Percentiles rank a stretch among this genome's conserved stretches.
These are phyloP conservation scores for Stagonosporopsis rhizophila DNA, from an alignment of 2,329 filamentous ascomycete species.

Conservation along the genomic window DNA sequence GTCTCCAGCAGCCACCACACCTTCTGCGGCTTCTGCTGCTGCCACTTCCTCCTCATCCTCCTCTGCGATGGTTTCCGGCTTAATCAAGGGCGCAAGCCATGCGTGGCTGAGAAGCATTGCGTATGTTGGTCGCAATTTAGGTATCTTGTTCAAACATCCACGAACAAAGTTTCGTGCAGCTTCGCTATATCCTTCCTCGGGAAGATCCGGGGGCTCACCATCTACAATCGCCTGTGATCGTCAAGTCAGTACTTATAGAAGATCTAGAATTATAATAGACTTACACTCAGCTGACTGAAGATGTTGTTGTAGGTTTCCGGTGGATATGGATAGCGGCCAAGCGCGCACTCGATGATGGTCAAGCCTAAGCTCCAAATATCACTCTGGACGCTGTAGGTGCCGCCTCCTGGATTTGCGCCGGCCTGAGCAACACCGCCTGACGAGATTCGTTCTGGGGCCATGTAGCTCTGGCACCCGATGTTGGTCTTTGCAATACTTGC, in stretches of 20 bases:
- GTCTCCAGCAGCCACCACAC: conserved; percentile 48
- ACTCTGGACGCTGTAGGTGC: conserved; percentile 96
- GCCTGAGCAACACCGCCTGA: conserved; percentile 79
- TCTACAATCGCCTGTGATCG: conserved; percentile 86
- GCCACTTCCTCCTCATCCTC: conserved; percentile 68
- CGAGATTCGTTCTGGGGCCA: conserved; percentile 95
- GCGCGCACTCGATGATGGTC: conserved; percentile 93
- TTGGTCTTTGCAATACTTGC: conserved; percentile 98
- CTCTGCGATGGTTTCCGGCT: conserved; percentile 76
- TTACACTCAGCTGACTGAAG: conserved; percentile 94
- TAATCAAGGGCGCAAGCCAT: conserved; percentile 80
- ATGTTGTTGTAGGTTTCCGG: conserved; percentile 98
- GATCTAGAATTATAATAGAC: conserved; percentile 42
- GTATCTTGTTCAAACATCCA: conserved; percentile 90
- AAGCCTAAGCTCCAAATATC: conserved; percentile 97
- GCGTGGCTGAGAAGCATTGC: conserved; percentile 86
- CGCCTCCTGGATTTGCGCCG: conserved; percentile 71
- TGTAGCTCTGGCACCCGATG: conserved; percentile 98
- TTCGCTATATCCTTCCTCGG: conserved; percentile 77
- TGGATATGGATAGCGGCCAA: conserved; percentile 94
- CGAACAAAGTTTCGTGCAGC: conserved; percentile 85
- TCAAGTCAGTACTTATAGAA: conserved; percentile 8
- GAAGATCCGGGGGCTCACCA: conserved; percentile 90
- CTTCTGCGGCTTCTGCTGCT: conserved; percentile 52
- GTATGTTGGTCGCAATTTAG: conserved; percentile 92